Base-by-base conservation (phyloP, 2,329 filamentous ascomycete genomes). In the Sporothrix brunneoviolacea region DNA sequence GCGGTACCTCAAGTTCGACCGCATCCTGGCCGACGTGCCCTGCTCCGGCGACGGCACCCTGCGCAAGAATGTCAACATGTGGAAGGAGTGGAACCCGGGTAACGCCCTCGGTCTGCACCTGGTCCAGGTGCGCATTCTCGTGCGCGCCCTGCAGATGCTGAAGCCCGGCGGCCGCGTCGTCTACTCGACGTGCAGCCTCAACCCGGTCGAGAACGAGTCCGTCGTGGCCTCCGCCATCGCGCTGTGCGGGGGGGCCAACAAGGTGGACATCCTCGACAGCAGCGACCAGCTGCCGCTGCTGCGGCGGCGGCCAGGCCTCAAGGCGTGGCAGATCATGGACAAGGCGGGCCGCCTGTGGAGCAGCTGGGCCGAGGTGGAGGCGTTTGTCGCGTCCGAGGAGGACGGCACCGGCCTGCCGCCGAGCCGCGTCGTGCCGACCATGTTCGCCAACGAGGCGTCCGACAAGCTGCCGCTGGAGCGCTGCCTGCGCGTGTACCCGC, bases 121-220 rank as follows among this genome's bases (percentile, higher is more conserved):
- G 30, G 94, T 89, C 2, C 93, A 98, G 69, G 79, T 89, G 39
- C 79, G 91, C 41, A 98, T 98, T 59, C 74, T 98, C 43, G 87
- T 95, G 51, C 84, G 93, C 55, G 88, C 93, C 28, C 76, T 98
- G 46, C 91, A 97, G 70, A 89, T 98, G 83, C 80, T 98, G 58
- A 97, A 96, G 74, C 86, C 89, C 50, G 91, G 93, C 36, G 93
- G 93, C 46, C 82, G 91, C 56, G 88, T 97, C 24, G 91, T 98
- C 47, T 98, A 97, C 72, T 97, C 91, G 3, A 98, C 93, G 18
- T 98, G 93, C 76, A 96, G 90, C 68, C 89, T 98, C 87, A 98
- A 98, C 70, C 93, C 93, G 0, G 82, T 97, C 24, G 93, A 98
- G 73, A 95, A 98, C 62, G 93, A 98, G 70, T 85, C 93, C 7